Percentiles rank a stretch among this genome's conserved stretches.
Conservation (phyloP, 2,329 filamentous ascomycete species). For the Teratosphaeria pseudoeucalypti region DNA sequence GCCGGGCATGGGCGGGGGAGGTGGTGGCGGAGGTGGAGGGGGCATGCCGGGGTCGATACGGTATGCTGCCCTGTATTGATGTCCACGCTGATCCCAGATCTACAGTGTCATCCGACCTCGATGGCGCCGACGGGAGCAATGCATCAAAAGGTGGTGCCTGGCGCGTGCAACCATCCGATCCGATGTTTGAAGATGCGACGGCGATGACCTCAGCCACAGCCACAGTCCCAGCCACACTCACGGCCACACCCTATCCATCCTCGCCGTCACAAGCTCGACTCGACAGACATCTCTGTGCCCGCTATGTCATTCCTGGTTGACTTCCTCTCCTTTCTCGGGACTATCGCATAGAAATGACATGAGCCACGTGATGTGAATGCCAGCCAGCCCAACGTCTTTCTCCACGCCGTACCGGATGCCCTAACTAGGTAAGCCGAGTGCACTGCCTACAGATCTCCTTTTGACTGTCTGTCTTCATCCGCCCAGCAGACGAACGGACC, state of each 20-base stretch:
- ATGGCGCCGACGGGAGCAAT: too few relatives aligned
- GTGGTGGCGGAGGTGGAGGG: conserved; percentile 60
- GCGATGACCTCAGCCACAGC: not conserved
- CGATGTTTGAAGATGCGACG: not conserved
- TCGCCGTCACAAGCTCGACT: not conserved
- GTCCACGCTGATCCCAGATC: not conserved
- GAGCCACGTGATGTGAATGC: not conserved
- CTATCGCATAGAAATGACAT: too few relatives aligned
- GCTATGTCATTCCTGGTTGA: too few relatives aligned
- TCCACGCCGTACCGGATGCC: too few relatives aligned
- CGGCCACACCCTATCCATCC: too few relatives aligned
- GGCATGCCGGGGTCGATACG: conserved; percentile 13
- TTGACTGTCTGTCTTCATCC: too few relatives aligned
- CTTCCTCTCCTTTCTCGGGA: too few relatives aligned
- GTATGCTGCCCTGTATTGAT: not conserved
- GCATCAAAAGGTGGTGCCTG: not conserved
- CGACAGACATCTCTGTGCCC: too few relatives aligned
- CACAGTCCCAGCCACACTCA: not conserved
- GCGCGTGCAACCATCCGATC: not conserved
- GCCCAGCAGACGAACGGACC: too few relatives aligned
- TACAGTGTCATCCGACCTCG: not conserved
- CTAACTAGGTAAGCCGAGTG: too few relatives aligned
- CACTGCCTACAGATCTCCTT: too few relatives aligned
- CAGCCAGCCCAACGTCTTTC: not conserved
- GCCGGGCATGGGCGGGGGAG: conserved; percentile 50